Conservation (phyloP, 805 yeast genomes). For the Pichia deserticola region DNA sequence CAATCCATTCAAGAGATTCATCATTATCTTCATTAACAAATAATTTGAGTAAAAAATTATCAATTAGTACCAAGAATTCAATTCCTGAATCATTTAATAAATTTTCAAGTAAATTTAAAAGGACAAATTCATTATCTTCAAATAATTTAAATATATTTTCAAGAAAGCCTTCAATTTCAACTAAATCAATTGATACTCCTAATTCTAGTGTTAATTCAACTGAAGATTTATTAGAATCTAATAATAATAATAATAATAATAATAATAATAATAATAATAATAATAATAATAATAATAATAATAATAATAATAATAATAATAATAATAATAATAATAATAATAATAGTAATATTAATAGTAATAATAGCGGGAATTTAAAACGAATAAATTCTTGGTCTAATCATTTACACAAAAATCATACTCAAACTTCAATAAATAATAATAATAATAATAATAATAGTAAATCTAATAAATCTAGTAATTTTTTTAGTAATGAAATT, state of each 20-base stretch:
- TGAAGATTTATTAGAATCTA: not conserved
- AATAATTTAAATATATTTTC: not conserved
- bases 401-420: not conserved
- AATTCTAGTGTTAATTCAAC: not conserved
- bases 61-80: not conserved
- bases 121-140: constrained; percentile 1
- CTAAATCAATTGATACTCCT: not conserved
- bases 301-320: not conserved
- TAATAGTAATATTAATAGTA: not conserved
- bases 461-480: not conserved
- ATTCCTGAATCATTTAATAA: constrained; percentile 5
- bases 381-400: constrained; percentile 1
- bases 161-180: constrained; percentile 4
- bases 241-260: not conserved
- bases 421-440: too few species aligned
- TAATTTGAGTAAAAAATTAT: not conserved
- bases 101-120: constrained; percentile 4
- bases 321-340: not conserved
- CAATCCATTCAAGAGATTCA: constrained; percentile 1
- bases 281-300: not conserved
- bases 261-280: not conserved
- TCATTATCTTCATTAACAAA: constrained; percentile 1
- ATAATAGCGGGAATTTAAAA: not conserved
- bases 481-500: not conserved
- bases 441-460: not conserved